Evolutionary conservation across 2,329 filamentous ascomycete species (phyloP), one percentile per base, ranked within the genome.

Genomic region (Lasiodiplodia theobromae): DNA sequence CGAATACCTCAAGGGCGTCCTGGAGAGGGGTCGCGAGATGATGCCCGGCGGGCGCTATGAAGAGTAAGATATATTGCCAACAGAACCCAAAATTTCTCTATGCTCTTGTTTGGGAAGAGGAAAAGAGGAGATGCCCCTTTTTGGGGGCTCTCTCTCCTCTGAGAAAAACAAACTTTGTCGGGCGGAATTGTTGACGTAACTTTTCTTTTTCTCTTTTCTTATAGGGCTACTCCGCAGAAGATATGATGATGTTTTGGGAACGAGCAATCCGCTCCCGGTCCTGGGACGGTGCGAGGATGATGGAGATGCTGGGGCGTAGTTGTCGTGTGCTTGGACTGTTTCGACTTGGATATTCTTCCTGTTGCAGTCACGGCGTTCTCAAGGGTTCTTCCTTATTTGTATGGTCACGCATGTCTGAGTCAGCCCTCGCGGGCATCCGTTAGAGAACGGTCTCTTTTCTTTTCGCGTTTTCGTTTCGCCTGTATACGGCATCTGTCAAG

Each of bases 1-100:
- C 69, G 84, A 86, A 72, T 85, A 84, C 68, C 71, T 86, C 69
- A 85, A 84, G 75, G 80, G 77, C n/a, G 73, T 84, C 5, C 72
- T 86, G 53, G 83, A 86, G 76, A 83, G 79, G 74, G 73, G 77
- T 4, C 73, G 83, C 70, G 84, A 86, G 3, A 80, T 82, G 77
- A 65, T 82, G 37, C 80, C 81, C 3, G 83, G 80, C 28, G 80
- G 80, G n/a, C 73, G 80, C 58, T 85, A 85, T 70, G 83, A 86
- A 75, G 84, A 86, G 77, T 86, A 80, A 73, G 51, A 44, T 47
- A n/a, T 21, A 60, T 23, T 21, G 10, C 34, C 38, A 23, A 57
- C 31, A 31, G 34, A 23, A 14, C 28, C 28, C 52, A 4, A 37
- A 12, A 34, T 34, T 40, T 23, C 14, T 16, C 18, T 38, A 47